phyloP scores from a whole-genome alignment of 352 stramenopile species.

The Globisporangium cylindrosporum region DNA sequence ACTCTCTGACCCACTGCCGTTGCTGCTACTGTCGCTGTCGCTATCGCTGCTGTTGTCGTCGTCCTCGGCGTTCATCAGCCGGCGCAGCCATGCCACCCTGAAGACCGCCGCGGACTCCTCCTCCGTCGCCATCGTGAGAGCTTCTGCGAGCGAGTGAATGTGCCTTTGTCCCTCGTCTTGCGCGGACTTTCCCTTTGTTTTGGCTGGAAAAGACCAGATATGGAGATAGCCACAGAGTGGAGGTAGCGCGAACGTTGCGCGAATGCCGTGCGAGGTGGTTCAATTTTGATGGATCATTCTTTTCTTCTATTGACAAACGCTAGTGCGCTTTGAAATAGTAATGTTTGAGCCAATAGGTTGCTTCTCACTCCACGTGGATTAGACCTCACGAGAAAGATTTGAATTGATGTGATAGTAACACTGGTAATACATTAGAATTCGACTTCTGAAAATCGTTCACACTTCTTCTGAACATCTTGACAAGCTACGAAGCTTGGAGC shows the following conservation, averaged over 20 bases:
- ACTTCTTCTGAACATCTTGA: no score
- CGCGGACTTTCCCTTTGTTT: neutral
- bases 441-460: no score
- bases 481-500: no score
- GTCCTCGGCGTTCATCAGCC: conserved; percentile 12
- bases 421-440: neutral
- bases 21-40: conserved; percentile 3
- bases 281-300: neutral
- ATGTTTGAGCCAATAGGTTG: neutral
- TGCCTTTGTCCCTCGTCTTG: neutral
- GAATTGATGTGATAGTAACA: neutral
- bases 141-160: neutral
- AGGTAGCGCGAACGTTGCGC: neutral
- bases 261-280: neutral
- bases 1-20: neutral
- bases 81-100: conserved; percentile 10
- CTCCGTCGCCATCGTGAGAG: neutral
- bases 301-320: neutral
- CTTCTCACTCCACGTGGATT: neutral
- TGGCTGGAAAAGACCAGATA: neutral
- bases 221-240: neutral
- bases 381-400: neutral
- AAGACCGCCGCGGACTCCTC: neutral
- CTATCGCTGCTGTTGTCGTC: no score
- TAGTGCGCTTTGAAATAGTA: neutral